phyloP scores from a whole-genome alignment of 148 eudicot species.

The Vaccinium myrtillus region DNA sequence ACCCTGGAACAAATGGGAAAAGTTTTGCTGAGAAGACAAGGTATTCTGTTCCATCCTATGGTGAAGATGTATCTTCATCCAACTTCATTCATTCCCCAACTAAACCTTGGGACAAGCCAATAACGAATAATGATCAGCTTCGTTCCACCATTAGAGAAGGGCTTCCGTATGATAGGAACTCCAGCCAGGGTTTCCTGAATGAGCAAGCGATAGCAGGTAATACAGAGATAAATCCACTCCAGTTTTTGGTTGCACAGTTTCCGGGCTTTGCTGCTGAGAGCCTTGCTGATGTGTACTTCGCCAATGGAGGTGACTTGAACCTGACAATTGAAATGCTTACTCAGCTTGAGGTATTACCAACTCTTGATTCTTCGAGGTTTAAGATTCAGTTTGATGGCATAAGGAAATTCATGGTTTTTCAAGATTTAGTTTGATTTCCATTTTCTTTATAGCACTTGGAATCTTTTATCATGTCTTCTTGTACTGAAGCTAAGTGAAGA shows the following conservation, averaged over 20 bases:
- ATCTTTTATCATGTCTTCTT: neutral
- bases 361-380: neutral
- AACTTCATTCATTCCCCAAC: constrained; percentile 34
- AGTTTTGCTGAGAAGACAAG: constrained; percentile 42
- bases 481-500: too few relatives aligned
- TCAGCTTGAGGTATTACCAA: constrained; percentile 88
- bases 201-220: constrained; percentile 44
- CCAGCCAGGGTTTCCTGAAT: constrained; percentile 35
- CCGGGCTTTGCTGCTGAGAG: constrained; percentile 96
- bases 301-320: constrained; percentile 80
- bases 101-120: constrained; percentile 67
- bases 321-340: constrained; percentile 87
- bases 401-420: neutral
- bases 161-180: constrained; percentile 33
- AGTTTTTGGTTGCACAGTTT: constrained; percentile 76
- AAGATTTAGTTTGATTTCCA: neutral
- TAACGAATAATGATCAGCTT: constrained; percentile 41
- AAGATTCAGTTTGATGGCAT: neutral
- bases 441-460: neutral
- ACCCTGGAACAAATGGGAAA: constrained; percentile 44
- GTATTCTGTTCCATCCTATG: constrained; percentile 46
- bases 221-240: constrained; percentile 52
- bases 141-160: constrained; percentile 42
- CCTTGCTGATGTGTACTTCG: constrained; percentile 82
- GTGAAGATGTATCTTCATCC: constrained; percentile 47